These are phyloP conservation scores for Solanum virginianum DNA, from an alignment of 257 asterid genomes.

Conservation along the genomic window DNA sequence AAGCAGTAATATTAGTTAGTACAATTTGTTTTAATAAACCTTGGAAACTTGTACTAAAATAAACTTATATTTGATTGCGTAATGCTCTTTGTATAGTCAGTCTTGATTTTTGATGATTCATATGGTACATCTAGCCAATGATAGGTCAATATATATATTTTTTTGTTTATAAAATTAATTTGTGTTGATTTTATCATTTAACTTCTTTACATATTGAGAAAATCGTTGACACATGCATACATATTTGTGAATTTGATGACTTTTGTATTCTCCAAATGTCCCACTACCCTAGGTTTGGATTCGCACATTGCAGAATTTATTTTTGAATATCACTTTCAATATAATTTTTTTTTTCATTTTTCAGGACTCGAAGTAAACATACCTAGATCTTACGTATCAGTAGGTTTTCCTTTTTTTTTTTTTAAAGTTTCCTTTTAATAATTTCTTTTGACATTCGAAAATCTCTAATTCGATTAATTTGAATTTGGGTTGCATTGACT, in stretches of 20 bases:
- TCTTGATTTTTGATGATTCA: neutral
- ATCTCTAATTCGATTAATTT: neutral
- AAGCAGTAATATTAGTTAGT: neutral
- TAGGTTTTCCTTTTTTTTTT: too few relatives aligned
- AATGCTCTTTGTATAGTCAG: neutral
- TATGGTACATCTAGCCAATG: neutral
- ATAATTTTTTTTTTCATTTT: too few relatives aligned
- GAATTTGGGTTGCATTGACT: neutral
- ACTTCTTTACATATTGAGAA: neutral
- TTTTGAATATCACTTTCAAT: too few relatives aligned
- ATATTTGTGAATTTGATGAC: neutral
- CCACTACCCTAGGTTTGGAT: too few relatives aligned
- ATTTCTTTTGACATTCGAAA: neutral
- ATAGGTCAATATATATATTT: neutral
- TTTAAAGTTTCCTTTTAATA: too few relatives aligned
- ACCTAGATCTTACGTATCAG: too few relatives aligned
- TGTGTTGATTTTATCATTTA: neutral
- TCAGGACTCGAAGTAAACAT: too few relatives aligned
- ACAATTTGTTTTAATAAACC: neutral
- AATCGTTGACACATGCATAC: neutral
- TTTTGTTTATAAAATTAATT: neutral
- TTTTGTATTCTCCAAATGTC: too few relatives aligned
- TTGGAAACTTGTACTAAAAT: neutral
- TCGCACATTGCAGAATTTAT: too few relatives aligned
- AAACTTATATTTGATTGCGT: neutral